A percentile compares a stretch with the other conserved stretches of the same genome.
phyloP scores from a whole-genome alignment of 441 rosid species.

The Bruguiera hainesii region DNA sequence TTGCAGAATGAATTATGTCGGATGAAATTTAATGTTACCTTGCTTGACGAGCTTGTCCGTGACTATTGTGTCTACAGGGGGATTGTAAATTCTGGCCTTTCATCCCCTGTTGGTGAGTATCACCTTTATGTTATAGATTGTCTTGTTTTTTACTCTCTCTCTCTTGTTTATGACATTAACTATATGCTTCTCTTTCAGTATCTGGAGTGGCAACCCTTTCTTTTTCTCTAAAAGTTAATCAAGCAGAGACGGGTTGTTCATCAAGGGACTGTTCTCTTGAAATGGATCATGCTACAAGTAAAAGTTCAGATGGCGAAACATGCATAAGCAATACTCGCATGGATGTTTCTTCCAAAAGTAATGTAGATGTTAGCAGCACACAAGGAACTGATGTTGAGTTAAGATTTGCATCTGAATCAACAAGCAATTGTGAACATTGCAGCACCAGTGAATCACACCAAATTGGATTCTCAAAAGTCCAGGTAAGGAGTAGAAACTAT shows the following conservation, averaged over 20 bases:
- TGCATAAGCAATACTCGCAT: conserved; percentile 32
- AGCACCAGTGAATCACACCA: conserved; percentile 78
- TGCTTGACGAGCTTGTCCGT: conserved; percentile 75
- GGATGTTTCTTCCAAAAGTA: conserved; percentile 41
- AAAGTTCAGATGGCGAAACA: conserved; percentile 55
- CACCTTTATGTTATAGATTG: conserved; percentile 2
- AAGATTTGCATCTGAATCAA: conserved; percentile 49
- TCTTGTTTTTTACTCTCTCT: conserved; percentile 13
- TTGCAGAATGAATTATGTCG: conserved; percentile 93
- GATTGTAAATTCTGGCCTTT: conserved; percentile 58
- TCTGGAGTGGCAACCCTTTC: conserved; percentile 38
- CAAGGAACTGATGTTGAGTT: conserved; percentile 52
- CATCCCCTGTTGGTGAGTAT: conserved; percentile 40
- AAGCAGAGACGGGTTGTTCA: conserved; percentile 43
- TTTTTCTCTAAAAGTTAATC: conserved; percentile 38
- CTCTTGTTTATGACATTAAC: conserved; percentile 11
- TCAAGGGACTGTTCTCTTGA: conserved; percentile 49
- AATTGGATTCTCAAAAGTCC: conserved; percentile 39
- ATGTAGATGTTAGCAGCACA: conserved; percentile 36
- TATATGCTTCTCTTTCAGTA: conserved; percentile 10
- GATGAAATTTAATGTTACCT: conserved; percentile 65
- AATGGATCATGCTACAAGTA: conserved; percentile 40
- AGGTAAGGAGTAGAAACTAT: conserved; percentile 46
- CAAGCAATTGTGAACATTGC: conserved; percentile 58
- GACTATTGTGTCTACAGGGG: conserved; percentile 97